phyloP scores from a whole-genome alignment of 768 basidiomycete genomes.

The Suillus weaverae region DNA sequence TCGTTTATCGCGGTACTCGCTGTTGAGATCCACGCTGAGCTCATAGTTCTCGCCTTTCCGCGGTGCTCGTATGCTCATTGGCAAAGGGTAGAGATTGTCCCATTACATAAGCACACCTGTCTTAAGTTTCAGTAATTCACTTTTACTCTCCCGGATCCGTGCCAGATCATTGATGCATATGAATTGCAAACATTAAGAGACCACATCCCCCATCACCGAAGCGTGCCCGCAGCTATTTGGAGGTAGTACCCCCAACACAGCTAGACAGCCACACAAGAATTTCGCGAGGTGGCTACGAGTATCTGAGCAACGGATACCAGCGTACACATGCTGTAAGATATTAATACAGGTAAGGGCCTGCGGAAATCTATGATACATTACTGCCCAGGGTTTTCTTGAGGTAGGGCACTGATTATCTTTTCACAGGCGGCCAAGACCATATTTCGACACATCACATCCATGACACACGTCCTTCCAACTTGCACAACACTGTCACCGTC shows the following conservation, averaged over 20 bases:
- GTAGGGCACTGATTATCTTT: conserved; percentile 15
- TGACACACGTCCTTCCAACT: background rate
- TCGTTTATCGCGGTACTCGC: conserved; percentile 90
- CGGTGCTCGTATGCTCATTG: conserved; percentile 53
- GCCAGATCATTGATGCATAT: no score
- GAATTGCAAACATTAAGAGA: background rate
- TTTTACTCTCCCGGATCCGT: no score
- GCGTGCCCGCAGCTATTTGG: no score
- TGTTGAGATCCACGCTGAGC: conserved; percentile 95
- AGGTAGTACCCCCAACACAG: no score
- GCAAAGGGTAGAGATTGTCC: conserved; percentile 9
- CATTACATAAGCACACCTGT: conserved; percentile 3
- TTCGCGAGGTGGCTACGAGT: background rate
- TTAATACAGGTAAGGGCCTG: background rate
- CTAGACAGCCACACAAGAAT: no score
- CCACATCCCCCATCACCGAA: background rate
- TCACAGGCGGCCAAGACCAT: conserved; percentile 32
- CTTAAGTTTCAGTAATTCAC: no score
- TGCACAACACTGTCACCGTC: background rate
- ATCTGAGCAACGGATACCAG: background rate
- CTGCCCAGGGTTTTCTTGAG: background rate
- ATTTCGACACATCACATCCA: conserved; percentile 25
- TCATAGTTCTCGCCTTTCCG: conserved; percentile 95
- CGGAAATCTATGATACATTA: background rate
- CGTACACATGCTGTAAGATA: background rate